A percentile compares a stretch with the other conserved stretches of the same genome.
These are phyloP conservation scores for Hyaloscypha finlandica DNA, from an alignment of 495 filamentous ascomycete species.

Conservation along the genomic window DNA sequence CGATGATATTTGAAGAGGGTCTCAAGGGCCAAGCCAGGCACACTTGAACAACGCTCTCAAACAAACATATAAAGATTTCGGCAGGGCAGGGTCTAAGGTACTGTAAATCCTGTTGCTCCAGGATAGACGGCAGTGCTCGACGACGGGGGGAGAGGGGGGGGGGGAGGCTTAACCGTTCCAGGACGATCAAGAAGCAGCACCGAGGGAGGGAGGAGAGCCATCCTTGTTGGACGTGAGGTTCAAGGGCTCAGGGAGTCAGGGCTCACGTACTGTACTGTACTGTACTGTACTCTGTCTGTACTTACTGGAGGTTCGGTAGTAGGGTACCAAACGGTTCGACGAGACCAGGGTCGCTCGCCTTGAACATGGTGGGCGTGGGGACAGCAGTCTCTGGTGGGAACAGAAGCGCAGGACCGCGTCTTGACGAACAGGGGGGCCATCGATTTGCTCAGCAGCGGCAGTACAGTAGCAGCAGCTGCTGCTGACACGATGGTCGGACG, in stretches of 20 bases:
- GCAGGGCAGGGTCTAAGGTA: slow-evolving; percentile 1
- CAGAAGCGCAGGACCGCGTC: too few species aligned
- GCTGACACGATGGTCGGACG: too few species aligned
- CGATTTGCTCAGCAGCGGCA: too few species aligned
- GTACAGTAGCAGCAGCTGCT: too few species aligned
- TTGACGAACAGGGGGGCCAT: too few species aligned
- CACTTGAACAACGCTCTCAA: neutral
- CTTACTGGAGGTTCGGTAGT: too few species aligned
- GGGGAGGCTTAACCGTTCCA: neutral
- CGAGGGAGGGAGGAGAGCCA: neutral
- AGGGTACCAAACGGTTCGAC: neutral
- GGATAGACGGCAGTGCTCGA: slow-evolving; percentile 9
- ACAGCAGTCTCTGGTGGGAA: neutral
- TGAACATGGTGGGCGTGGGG: neutral
- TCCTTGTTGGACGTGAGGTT: neutral
- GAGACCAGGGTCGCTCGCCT: neutral
- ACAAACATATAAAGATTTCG: slow-evolving; percentile 9
- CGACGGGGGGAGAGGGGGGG: neutral
- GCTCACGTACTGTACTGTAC: too few species aligned
- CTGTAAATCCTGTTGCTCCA: slow-evolving; percentile 6
- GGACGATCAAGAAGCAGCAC: neutral
- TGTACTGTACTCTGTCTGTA: too few species aligned
- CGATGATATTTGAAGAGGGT: neutral
- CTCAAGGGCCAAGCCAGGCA: neutral
- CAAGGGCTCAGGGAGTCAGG: neutral